Conservation (phyloP, 1,284 basidiomycete species). For the Cutaneotrichosporon spelunceum region DNA sequence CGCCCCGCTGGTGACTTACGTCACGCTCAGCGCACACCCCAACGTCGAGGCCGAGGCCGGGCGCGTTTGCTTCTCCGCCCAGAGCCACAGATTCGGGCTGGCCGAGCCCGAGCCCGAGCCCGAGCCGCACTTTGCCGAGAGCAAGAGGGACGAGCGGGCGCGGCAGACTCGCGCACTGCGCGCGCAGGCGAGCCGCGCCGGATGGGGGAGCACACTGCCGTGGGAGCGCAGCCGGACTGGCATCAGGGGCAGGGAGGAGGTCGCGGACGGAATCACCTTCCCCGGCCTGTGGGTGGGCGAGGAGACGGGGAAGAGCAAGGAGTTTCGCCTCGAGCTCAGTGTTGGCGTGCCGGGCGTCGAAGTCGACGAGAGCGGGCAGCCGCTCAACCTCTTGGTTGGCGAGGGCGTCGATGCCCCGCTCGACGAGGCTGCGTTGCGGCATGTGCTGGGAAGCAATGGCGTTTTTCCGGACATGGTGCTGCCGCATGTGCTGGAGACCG, state of each 20-base stretch:
- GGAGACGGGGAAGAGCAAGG: constrained; percentile 36
- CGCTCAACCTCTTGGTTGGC: neutral
- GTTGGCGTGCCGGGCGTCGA: constrained; percentile 24
- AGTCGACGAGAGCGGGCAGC: neutral
- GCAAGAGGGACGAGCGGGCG: constrained; percentile 18
- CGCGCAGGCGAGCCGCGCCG: constrained; percentile 32
- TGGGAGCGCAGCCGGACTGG: constrained; percentile 25
- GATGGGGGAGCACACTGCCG: constrained; percentile 37
- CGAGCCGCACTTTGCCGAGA: neutral
- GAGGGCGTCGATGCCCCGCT: neutral
- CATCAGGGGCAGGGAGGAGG: constrained; percentile 25
- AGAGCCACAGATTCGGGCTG: constrained; percentile 28
- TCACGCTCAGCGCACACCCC: constrained; percentile 12
- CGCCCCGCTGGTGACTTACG: constrained; percentile 22
- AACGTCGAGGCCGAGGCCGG: constrained; percentile 10
- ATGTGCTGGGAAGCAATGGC: constrained; percentile 1
- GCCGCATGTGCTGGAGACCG: neutral
- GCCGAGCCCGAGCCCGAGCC: neutral
- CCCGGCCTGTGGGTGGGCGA: constrained; percentile 41
- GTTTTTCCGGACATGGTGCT: constrained; percentile 15
- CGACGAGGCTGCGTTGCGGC: constrained; percentile 16
- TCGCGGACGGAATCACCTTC: constrained; percentile 38
- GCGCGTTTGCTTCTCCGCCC: constrained; percentile 25
- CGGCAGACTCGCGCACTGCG: constrained; percentile 23
- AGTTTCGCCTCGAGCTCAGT: constrained; percentile 39